Evolutionary conservation across 352 stramenopile species (phyloP).

Genomic region (Phytophthora megakarya): DNA sequence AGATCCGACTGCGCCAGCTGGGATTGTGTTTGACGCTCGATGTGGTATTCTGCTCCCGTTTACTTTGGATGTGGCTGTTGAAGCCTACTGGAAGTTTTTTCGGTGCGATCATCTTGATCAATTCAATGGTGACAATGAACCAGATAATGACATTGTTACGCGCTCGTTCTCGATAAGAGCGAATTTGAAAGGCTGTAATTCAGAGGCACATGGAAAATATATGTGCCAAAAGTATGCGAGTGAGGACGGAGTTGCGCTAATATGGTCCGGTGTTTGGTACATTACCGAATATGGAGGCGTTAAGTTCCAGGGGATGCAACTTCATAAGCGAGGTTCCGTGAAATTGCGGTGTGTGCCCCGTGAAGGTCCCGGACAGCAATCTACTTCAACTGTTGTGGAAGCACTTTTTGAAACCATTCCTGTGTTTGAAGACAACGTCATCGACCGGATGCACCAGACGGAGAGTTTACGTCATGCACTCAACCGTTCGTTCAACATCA

Average conservation of each 20-base stretch:
- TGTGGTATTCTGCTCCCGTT: neutral
- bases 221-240: neutral
- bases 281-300: neutral
- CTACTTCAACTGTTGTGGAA: constrained; percentile 42
- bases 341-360: constrained; percentile 11
- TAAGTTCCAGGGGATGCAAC: neutral
- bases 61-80: neutral
- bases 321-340: constrained; percentile 26
- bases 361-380: constrained; percentile 6
- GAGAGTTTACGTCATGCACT: constrained; percentile 16
- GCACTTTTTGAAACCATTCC: constrained; percentile 43
- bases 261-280: constrained; percentile 3
- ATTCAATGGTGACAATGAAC: too few species aligned
- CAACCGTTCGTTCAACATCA: constrained; percentile 22
- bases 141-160: neutral
- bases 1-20: neutral
- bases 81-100: constrained; percentile 4
- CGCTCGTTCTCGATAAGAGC: neutral
- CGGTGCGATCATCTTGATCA: too few species aligned
- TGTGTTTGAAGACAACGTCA: constrained; percentile 48
- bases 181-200: neutral
- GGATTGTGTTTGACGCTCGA: neutral
- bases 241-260: neutral
- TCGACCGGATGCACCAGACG: constrained; percentile 32
- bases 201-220: neutral